Conservation (phyloP, 2,329 filamentous ascomycete species). For the Penicillium sp. region DNA sequence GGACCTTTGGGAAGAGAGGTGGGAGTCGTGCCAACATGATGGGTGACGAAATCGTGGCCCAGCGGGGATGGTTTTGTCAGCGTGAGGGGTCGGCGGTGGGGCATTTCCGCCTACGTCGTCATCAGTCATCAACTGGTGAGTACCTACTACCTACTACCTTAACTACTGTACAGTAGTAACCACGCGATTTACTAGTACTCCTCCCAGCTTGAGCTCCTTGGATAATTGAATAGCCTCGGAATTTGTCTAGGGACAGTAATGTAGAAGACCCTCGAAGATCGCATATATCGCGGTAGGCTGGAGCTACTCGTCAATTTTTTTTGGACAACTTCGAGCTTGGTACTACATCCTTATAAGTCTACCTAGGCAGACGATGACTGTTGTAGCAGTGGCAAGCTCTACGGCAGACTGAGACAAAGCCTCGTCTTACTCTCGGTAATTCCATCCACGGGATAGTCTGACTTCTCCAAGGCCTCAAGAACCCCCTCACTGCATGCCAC, state of each 20-base stretch:
- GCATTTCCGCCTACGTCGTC: conserved; percentile 2
- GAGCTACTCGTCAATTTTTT: too few relatives aligned
- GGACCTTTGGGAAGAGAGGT: conserved; percentile 28
- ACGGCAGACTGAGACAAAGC: too few relatives aligned
- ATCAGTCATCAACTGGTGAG: not conserved
- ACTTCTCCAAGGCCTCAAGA: not conserved
- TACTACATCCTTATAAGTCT: too few relatives aligned
- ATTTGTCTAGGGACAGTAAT: not conserved
- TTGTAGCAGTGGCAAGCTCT: too few relatives aligned
- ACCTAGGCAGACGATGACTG: too few relatives aligned
- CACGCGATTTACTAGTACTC: not conserved
- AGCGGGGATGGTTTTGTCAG: conserved; percentile 19
- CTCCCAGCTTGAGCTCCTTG: not conserved
- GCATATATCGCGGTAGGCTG: too few relatives aligned
- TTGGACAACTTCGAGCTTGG: too few relatives aligned
- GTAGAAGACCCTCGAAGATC: not conserved
- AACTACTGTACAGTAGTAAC: not conserved
- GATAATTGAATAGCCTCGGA: not conserved
- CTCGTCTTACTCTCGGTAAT: not conserved
- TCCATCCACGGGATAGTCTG: not conserved
- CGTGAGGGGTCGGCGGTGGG: conserved; percentile 17
- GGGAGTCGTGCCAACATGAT: conserved; percentile 28
- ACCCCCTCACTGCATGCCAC: not conserved
- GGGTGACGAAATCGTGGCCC: conserved; percentile 9
- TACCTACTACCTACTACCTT: too few relatives aligned